A percentile compares a stretch with the other conserved stretches of the same genome.
Conservation (phyloP, 1,284 basidiomycete genomes). For the Ganoderma multipileum region DNA sequence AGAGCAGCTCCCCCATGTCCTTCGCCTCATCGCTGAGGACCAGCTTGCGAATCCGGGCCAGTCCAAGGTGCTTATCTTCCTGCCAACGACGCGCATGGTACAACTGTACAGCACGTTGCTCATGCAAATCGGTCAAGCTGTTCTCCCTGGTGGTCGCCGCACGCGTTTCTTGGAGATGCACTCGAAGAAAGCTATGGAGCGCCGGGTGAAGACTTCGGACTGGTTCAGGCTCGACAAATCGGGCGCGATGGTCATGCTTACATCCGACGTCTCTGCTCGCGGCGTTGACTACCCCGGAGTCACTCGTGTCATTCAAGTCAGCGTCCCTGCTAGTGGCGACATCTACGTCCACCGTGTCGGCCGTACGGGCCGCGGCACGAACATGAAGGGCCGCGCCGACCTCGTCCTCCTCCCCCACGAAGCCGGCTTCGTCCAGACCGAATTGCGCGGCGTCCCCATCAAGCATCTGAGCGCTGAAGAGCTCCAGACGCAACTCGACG, state of each 20-base stretch:
- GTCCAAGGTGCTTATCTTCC: conserved; percentile 89
- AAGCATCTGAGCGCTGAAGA: conserved; percentile 62
- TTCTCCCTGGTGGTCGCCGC: conserved; percentile 55
- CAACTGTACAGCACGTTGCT: conserved; percentile 77
- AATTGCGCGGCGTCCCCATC: conserved; percentile 77
- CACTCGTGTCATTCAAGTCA: conserved; percentile 93
- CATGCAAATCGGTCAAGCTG: conserved; percentile 50
- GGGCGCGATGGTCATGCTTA: conserved; percentile 77
- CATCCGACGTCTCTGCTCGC: conserved; percentile 90
- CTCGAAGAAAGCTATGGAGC: conserved; percentile 76
- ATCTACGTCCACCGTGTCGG: conserved; percentile 95
- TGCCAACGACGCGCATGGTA: conserved; percentile 90
- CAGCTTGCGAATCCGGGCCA: conserved; percentile 77
- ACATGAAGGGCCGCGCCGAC: conserved; percentile 81
- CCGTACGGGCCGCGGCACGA: conserved; percentile 84
- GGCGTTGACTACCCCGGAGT: conserved; percentile 93
- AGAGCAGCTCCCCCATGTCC: conserved; percentile 82
- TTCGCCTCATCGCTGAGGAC: conserved; percentile 89
- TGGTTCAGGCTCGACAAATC: conserved; percentile 69
- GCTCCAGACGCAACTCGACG: conserved; percentile 56
- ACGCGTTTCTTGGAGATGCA: conserved; percentile 87
- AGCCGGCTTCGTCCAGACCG: conserved; percentile 69
- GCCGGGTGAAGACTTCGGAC: conserved; percentile 71
- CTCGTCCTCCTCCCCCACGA: conserved; percentile 90
- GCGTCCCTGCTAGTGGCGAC: conserved; percentile 75